A percentile compares a stretch with the other conserved stretches of the same genome.
These are phyloP conservation scores for Penicillium sp. DNA, from an alignment of 2,329 filamentous ascomycete genomes.

Conservation along the genomic window DNA sequence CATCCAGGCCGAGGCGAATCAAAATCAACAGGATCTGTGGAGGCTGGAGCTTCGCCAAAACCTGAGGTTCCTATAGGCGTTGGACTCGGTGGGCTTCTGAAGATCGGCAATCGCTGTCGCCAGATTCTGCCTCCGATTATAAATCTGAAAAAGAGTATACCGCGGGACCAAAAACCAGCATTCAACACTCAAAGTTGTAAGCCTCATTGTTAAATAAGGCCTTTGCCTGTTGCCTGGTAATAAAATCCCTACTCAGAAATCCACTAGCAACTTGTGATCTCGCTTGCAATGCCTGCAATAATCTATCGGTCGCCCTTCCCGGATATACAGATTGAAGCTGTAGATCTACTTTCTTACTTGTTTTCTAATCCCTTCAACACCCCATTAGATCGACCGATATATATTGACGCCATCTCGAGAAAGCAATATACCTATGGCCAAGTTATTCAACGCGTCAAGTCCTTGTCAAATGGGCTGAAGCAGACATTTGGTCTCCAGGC, in stretches of 20 bases:
- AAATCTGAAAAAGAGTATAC: background rate
- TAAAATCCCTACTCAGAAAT: background rate
- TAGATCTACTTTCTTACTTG: constrained; percentile 25
- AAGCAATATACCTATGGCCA: constrained; percentile 24
- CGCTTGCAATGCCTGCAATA: constrained; percentile 18
- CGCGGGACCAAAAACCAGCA: background rate
- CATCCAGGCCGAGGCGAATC: background rate
- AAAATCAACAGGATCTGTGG: background rate
- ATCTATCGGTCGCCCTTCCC: constrained; percentile 25
- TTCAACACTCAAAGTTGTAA: background rate
- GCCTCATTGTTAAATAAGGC: background rate
- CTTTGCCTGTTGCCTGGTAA: background rate
- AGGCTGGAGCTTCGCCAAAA: background rate
- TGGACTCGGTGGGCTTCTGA: background rate
- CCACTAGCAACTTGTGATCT: background rate
- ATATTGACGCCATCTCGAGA: constrained; percentile 20
- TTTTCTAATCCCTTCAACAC: constrained; percentile 28
- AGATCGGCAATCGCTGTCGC: constrained; percentile 10
- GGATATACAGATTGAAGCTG: constrained; percentile 22
- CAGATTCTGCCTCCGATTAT: background rate
- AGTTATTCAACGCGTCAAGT: constrained; percentile 22
- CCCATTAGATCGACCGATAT: constrained; percentile 19
- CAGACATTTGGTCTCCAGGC: constrained; percentile 19
- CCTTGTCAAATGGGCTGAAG: constrained; percentile 23
- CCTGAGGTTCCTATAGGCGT: constrained; percentile 6